phyloP scores from a whole-genome alignment of 345 rosid species.

The Luvunga scandens region DNA sequence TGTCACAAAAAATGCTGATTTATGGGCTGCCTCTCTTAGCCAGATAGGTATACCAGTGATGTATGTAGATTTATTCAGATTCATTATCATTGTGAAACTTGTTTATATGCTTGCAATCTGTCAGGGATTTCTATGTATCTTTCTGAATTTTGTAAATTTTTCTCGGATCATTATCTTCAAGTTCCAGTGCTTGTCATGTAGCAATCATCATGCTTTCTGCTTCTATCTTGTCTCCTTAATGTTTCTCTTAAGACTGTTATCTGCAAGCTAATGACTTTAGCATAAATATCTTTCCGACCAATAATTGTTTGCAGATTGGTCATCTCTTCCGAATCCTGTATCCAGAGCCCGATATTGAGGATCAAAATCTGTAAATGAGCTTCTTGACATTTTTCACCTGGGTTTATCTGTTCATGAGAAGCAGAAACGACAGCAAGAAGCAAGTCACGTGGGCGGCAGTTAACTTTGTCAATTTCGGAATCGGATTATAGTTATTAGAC shows the following conservation, averaged over 20 bases:
- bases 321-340: neutral
- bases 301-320: neutral
- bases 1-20: neutral
- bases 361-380: neutral
- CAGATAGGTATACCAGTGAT: slow-evolving; percentile 20
- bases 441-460: slow-evolving; percentile 15
- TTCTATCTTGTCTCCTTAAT: neutral
- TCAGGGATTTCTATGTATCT: slow-evolving; percentile 13
- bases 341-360: neutral
- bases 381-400: neutral
- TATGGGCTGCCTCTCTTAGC: slow-evolving; percentile 18
- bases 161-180: neutral
- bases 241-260: neutral
- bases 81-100: slow-evolving; percentile 26
- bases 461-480: neutral
- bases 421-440: neutral
- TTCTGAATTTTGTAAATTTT: slow-evolving; percentile 26
- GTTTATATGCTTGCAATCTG: slow-evolving; percentile 23
- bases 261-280: neutral
- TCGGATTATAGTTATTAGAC: neutral
- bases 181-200: neutral
- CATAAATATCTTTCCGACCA: neutral
- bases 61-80: slow-evolving; percentile 23
- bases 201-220: neutral
- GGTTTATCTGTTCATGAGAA: neutral